Percentiles rank a stretch among this genome's conserved stretches.
Conservation (phyloP, 371 early-diverging fungal genomes). For the Actinomortierella ambigua region DNA sequence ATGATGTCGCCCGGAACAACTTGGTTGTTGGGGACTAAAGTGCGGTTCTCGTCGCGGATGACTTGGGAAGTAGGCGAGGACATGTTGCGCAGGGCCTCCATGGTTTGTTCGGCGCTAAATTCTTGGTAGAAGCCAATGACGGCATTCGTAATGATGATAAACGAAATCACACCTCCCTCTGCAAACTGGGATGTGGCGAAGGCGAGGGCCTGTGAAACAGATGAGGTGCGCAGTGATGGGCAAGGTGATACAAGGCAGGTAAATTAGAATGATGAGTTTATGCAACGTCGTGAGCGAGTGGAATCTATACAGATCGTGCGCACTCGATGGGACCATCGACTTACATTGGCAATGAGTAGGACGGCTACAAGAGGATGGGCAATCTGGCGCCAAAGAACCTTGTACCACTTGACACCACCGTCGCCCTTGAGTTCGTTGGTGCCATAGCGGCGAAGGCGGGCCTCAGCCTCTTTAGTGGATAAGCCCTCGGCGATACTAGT, state of each 20-base stretch:
- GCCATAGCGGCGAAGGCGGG: slow-evolving; percentile 64
- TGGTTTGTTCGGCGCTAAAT: slow-evolving; percentile 85
- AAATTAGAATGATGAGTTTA: too few relatives aligned
- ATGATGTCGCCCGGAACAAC: slow-evolving; percentile 91
- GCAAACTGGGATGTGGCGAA: slow-evolving; percentile 65
- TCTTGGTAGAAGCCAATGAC: slow-evolving; percentile 89
- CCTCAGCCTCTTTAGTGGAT: slow-evolving; percentile 51
- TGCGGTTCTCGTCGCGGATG: slow-evolving; percentile 76
- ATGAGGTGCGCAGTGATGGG: too few relatives aligned
- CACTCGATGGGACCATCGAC: too few relatives aligned
- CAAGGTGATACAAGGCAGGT: too few relatives aligned
- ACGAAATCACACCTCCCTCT: slow-evolving; percentile 71
- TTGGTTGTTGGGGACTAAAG: slow-evolving; percentile 66
- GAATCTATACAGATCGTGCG: too few relatives aligned
- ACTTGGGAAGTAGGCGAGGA: slow-evolving; percentile 79
- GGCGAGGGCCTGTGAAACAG: slow-evolving; percentile 30
- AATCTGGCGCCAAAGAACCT: slow-evolving; percentile 76
- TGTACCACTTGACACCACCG: slow-evolving; percentile 64
- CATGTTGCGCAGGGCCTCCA: slow-evolving; percentile 83
- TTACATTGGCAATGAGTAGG: slow-evolving; percentile 69
- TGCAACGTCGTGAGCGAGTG: too few relatives aligned
- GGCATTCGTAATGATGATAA: slow-evolving; percentile 79
- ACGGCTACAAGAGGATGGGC: slow-evolving; percentile 87
- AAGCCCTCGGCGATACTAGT: slow-evolving; percentile 58
- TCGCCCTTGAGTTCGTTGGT: slow-evolving; percentile 71